Evolutionary conservation across 164 flowering plant genomes (phyloP), one percentile per base, ranked within the genome.

Genomic region (Vitis vinifera): DNA sequence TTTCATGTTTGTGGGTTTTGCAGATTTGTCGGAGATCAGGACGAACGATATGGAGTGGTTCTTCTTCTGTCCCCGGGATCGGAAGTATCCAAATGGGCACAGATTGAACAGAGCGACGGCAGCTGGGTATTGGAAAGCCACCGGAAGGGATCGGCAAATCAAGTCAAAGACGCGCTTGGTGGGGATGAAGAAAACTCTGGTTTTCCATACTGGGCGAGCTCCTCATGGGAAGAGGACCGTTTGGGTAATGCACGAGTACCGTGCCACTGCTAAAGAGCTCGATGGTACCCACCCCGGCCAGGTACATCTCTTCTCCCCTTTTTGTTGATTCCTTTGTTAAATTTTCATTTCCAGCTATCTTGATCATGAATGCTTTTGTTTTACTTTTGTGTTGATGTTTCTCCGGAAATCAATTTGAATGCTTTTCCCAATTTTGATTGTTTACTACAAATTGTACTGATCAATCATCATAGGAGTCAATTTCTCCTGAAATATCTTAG

Each of bases 201-300:
- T 91, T 15, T 91, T 89, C 76, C 76, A 91, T 68, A 73, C 29
- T 8, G 97, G 97, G 3, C 81, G 94, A 8, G 93, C 97, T 70
- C 93, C 97, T 0, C 76, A 73, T 13, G 94, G 97, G 9, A 62
- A 78, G 66, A 79, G 91, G 59, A 88, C 91, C 8, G 51, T 78
- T 58, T 91, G 94, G 94, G 81, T 88, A 1, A 87, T 88, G 83
- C 97, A 91, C 51, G 97, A 91, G 79, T 90, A 91, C 63, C 88
- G 90, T 10, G 61, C 86, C 1, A 85, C 85, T 13, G 77, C 74
- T 11, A 62, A 81, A 50, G 89, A 86, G 47, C 88, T 87, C 3
- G 88, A 85, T 73, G 93, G 86, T 60, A 79, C 89, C 11, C 66
- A 73, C 14, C 82, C 88, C 59, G 89, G 88, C 27, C 91, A 87